Conservation (phyloP, 192 early-diverging fungal species). For the Spizellomyces sp. region DNA sequence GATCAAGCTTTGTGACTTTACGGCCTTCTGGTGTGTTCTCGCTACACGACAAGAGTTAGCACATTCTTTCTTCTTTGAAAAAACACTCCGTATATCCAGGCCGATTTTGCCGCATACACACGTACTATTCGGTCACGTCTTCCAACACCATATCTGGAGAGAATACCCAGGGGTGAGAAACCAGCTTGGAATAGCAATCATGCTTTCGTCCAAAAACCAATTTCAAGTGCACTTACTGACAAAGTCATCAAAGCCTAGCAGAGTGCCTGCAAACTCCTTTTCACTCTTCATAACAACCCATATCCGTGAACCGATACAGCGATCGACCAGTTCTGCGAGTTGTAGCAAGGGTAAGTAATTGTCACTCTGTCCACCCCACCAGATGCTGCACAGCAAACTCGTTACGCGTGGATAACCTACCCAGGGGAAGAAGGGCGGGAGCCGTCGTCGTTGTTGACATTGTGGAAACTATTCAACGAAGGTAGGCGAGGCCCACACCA, state of each 20-base stretch:
- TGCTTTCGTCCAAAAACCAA: not conserved
- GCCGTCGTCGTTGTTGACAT: not conserved
- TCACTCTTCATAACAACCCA: conserved; percentile 98
- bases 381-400: not conserved
- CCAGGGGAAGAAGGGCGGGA: conserved; percentile 2
- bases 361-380: not conserved
- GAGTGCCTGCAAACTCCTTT: conserved; percentile 94
- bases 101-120: conserved; percentile 3
- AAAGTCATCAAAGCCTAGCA: conserved; percentile 98
- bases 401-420: not conserved
- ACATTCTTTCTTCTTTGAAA: not conserved
- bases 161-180: not conserved
- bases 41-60: conserved; percentile 33
- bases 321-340: conserved; percentile 89
- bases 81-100: not conserved
- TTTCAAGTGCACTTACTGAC: conserved; percentile 65
- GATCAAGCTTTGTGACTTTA: conserved; percentile 76
- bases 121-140: conserved; percentile 93
- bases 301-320: conserved; percentile 95
- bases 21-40: conserved; percentile 79
- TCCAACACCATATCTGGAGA: conserved; percentile 90
- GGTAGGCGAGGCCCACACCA: not conserved
- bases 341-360: not conserved
- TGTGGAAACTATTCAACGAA: too few species aligned
- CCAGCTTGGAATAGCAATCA: not conserved